Percentiles rank a stretch among this genome's conserved stretches.
phyloP scores from a whole-genome alignment of 2,329 filamentous ascomycete species.

The Exophiala dermatitidis region DNA sequence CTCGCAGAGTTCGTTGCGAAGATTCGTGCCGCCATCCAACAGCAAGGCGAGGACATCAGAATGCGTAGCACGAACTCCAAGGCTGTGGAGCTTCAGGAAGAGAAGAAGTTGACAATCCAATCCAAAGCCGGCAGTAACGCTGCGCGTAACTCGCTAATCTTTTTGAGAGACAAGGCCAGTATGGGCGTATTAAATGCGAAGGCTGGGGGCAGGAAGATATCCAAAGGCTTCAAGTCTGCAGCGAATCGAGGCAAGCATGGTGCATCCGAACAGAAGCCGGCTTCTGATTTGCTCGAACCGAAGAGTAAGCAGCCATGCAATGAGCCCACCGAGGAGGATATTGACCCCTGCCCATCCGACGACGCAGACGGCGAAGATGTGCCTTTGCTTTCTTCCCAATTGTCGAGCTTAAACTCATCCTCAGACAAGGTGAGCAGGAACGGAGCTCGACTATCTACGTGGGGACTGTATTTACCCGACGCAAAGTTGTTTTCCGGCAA shows the following conservation, averaged over 20 bases:
- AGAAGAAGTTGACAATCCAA: neutral
- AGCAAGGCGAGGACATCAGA: neutral
- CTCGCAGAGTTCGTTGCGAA: neutral
- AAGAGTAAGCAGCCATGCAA: neutral
- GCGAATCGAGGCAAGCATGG: neutral
- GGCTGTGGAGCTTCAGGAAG: neutral
- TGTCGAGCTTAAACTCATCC: neutral
- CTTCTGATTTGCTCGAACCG: neutral
- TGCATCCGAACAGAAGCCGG: neutral
- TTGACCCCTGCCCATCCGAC: neutral
- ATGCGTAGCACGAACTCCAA: neutral
- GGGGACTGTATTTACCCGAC: neutral
- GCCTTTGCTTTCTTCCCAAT: neutral
- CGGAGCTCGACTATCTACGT: neutral
- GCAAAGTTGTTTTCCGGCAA: neutral
- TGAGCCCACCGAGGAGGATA: neutral
- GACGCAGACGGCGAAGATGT: neutral
- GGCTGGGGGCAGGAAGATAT: neutral
- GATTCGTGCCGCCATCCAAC: neutral
- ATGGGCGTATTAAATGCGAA: neutral
- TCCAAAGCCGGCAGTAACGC: neutral
- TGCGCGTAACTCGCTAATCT: neutral
- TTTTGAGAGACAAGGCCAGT: neutral
- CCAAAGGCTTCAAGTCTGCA: neutral
- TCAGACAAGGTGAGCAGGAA: neutral